Evolutionary conservation across 345 rosid species (phyloP), one percentile per base, ranked within the genome.

Genomic region (Crucihimalaya himalaica): DNA sequence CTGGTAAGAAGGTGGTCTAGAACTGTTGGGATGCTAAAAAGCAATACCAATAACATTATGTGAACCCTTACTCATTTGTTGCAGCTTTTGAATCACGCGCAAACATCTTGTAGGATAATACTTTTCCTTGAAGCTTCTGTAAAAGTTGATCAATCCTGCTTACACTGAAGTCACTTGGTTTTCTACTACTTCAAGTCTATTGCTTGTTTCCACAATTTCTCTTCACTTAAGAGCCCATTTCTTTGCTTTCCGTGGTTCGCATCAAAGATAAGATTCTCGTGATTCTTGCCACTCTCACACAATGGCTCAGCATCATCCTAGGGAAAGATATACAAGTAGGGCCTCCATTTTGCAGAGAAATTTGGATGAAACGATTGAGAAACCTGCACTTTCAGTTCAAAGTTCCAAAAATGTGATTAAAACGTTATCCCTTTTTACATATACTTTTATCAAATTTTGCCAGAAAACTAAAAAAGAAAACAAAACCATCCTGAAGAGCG

Each of bases 341-440:
- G 91, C 80, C 97, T 92, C 98, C 99, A 92, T 76, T 87, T 92
- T 59, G 99, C 99, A 70, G 96, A 87, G 75, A 95, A 92, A 79
- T 95, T 95, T 25, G 99, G 98, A 77, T 95, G 97, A 78, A 95
- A 92, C 54, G 66, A 80, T 59, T 96, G 91, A n/a, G 96, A 85
- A 64, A 92, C 96, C 97, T 91, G 63, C 68, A 81, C 39, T 45
- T 69, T 68, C 34, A 77, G 54, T 27, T 52, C 47, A 35, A 21
- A 50, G 34, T 29, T 46, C 16, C 18, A 0, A 14, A 46, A 55
- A 15, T 14, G 14, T 2, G 5, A 63, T 9, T 27, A 18, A 7
- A 54, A 70, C 25, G 25, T 62, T n/a, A 8, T 21, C 31, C 16
- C 34, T 4, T 32, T 34, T 14, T 21, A 37, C n/a, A 50, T 21